Evolutionary conservation across 768 basidiomycete genomes (phyloP), one percentile per base, ranked within the genome.

Genomic region (Tephrocybe rancida): DNA sequence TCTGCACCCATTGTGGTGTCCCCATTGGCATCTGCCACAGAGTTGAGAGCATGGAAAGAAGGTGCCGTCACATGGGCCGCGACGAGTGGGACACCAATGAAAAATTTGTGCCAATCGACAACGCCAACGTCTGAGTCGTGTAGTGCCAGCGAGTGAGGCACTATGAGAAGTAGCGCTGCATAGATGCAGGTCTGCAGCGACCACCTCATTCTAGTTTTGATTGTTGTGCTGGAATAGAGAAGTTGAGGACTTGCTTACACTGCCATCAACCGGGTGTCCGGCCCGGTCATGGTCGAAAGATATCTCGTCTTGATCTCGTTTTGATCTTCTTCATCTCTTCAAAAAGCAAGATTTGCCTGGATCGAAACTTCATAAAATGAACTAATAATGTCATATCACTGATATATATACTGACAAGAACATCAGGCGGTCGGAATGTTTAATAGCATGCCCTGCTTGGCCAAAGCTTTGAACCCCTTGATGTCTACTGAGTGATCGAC

Each of bases 51-150:
- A 58, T 83, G 81, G 59, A 93, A 85, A 8, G 75, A 67, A 0
- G 93, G 92, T 5, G 86, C 74, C 1, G 80, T 81, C 16, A 76
- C 63, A 0, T 61, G 65, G 2, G 83, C 75, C 8, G 76, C 71
- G 29, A 78, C 68, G 3, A 86, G 74, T 0, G 92, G 90, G 3
- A 88, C 79, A 14, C 95, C 95, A 50, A 92, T 73, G 25, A 88
- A 79, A 13, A 77, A 69, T 60, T 84, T 89, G 69, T 97, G 81
- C 95, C 95, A 98, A 74, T 96, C 94, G 41, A 95, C 79, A 39
- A 88, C 72, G 39, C 91, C 90, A 50, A 84, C 88, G 52, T 93
- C 89, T 21, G 86, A 81, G 63, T 88, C 80, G 55, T 90, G 86
- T 29, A 89, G 69, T 24, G 86, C 86, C 53, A 64, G 70, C 22